Conservation (phyloP, 1,284 basidiomycete genomes). For the Pseudozyma pruni region DNA sequence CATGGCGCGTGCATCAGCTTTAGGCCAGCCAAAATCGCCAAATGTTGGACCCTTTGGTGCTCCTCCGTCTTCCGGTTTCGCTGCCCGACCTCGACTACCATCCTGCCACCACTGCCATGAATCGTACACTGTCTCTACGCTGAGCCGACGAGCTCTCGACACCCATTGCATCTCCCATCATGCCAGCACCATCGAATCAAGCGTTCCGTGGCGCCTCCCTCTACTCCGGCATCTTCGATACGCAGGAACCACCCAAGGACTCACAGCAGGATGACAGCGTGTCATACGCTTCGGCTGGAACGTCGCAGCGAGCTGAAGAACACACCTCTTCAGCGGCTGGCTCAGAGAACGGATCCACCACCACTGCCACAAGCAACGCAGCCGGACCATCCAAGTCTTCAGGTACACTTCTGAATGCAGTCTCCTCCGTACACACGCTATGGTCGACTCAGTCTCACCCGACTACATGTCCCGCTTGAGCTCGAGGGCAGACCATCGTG, state of each 20-base stretch:
- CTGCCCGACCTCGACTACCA: not conserved
- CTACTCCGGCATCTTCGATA: slow-evolving; percentile 52
- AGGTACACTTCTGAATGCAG: slow-evolving; percentile 42
- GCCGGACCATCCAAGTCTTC: slow-evolving; percentile 26
- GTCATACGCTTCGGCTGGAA: not conserved
- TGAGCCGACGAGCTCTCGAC: not conserved
- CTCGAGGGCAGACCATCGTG: not conserved
- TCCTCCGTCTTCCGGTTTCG: slow-evolving; percentile 1
- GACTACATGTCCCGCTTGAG: too few species aligned
- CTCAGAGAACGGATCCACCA: not conserved
- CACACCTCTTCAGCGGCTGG: too few species aligned
- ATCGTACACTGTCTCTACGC: not conserved
- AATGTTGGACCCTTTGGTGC: not conserved
- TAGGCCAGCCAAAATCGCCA: too few species aligned
- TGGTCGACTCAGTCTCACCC: not conserved
- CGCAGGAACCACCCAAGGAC: slow-evolving; percentile 2
- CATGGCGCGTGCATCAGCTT: slow-evolving; percentile 7
- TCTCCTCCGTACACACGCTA: not conserved
- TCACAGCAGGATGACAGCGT: not conserved
- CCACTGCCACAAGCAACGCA: slow-evolving; percentile 4
- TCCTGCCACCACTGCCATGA: not conserved
- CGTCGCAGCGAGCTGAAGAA: not conserved
- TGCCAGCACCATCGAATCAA: slow-evolving; percentile 25
- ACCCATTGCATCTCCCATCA: not conserved
- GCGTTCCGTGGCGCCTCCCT: slow-evolving; percentile 44